Evolutionary conservation across 352 stramenopile species (phyloP), one percentile per base, ranked within the genome.

Genomic region (Pseudoperonospora humuli): DNA sequence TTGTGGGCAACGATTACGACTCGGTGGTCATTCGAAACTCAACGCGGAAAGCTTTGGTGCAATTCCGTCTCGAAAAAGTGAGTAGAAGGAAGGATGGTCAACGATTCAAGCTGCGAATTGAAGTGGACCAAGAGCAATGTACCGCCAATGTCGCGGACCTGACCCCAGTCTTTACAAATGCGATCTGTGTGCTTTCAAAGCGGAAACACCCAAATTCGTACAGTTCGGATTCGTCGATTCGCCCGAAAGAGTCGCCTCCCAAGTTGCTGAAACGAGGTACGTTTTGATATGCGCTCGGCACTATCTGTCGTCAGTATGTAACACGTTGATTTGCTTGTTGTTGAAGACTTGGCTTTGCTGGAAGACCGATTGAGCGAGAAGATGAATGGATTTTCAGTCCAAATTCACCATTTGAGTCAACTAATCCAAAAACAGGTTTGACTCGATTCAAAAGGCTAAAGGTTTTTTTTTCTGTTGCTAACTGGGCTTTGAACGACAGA

Each of bases 151-250:
- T 88, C 7, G 67, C 70, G 9, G 80, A 88, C 28, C 57, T 93
- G 7, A 79, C 70, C 18, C 74, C 74, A 7, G 78, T 91, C 38
- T 89, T 90, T 49, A 93, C 80, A 27, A 90, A 85, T 50, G 72
- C 80, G 6, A 93, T 93, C 39, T 93, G 78, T 48, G 80, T 93
- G 9, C 50, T 93, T 10, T 93, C 80, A 7, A 93, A 93, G 60
- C 71, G 80, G 37, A 93, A 93, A 52, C 72, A 87, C 25, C 75
- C 76, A 17, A 71, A 33, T 24, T 50, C 60, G 23, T 66, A 61
- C 48, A 56, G 38, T 33, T 71, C 66, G 0, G 72, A 84, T 32
- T 62, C 63, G 21, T 62, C 68, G 7, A 54, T 57, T 13, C 67
- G 68, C 13, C 37, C 33, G 2, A 78, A 75, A 44, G 73, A 85